Evolutionary conservation across 2,329 filamentous ascomycete species (phyloP), one percentile per base, ranked within the genome.

Genomic region (Colletotrichum scovillei): DNA sequence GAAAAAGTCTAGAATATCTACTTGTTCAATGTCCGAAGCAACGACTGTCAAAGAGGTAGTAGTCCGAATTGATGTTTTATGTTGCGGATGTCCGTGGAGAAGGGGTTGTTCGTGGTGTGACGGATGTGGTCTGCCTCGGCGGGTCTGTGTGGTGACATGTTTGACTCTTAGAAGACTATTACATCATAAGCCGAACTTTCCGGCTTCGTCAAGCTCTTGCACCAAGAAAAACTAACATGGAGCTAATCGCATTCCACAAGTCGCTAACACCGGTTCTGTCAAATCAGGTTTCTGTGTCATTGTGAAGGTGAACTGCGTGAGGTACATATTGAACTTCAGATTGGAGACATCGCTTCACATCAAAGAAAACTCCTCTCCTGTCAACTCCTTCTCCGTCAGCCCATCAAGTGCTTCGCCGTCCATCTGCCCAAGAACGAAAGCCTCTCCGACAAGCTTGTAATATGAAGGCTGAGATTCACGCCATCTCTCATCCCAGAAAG

Each of bases 131-230:
- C 28, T 68, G 67, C 65, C 26, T 60, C 19, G 65, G 71, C 71
- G 67, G 71, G 67, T 71, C 71, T 71, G 71, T 73, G 71, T 73
- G 67, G 56, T 71, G 38, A 65, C 32, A 69, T 52, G 35, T 49
- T 67, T 12, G 46, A 62, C 58, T 52, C 22, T 71, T n/a, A 16
- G 49, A 30, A 56, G 28, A 28, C 26, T 24, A 73, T 73, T 70
- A 71, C 71, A 73, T 73, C 71, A 73, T 73, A 65, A 22, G 60
- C 62, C 49, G 56, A 70, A 66, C 55, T 53, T 71, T 70, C 62
- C 67, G 67, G 56, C 11, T 19, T 55, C 12, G 24, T 49, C 60
- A 55, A n/a, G 28, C 30, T 30, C 28, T 59, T 3, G 19, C 19
- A 58, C 26, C 24, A 58, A 19, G 26, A 32, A 58, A 16, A 32